phyloP scores from a whole-genome alignment of 192 early-diverging fungal species.

The Podila horticola region DNA sequence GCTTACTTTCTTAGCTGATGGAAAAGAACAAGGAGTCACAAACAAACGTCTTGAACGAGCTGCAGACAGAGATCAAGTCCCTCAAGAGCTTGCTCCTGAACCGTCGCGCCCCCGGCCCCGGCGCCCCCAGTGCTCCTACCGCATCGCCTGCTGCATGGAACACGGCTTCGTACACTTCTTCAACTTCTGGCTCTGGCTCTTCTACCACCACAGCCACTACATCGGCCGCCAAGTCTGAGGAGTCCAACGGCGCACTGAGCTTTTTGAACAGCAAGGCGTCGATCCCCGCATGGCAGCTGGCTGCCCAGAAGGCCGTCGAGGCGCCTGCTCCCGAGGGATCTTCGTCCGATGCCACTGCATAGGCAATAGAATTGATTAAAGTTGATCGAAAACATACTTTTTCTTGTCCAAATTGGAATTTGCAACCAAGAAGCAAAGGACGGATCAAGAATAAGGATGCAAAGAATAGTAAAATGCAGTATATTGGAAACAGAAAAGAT shows the following conservation, averaged over 20 bases:
- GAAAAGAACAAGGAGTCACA: slow-evolving; percentile 81
- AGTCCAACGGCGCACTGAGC: slow-evolving; percentile 20
- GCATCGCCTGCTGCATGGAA: slow-evolving; percentile 48
- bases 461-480: background rate
- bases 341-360: slow-evolving; percentile 14
- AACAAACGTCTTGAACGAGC: slow-evolving; percentile 70
- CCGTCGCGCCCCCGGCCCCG: slow-evolving; percentile 68
- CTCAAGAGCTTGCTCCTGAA: slow-evolving; percentile 91
- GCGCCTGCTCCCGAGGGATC: slow-evolving; percentile 11
- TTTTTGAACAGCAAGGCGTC: slow-evolving; percentile 48
- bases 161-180: slow-evolving; percentile 24
- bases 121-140: background rate
- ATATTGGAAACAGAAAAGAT: background rate
- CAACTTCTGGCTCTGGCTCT: slow-evolving; percentile 14
- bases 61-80: slow-evolving; percentile 95
- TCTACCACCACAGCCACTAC: slow-evolving; percentile 7
- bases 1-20: slow-evolving; percentile 60
- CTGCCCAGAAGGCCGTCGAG: slow-evolving; percentile 39
- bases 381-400: background rate
- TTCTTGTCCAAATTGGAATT: background rate
- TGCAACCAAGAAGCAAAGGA: background rate
- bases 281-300: slow-evolving; percentile 80
- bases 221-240: slow-evolving; percentile 8
- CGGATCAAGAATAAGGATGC: background rate
- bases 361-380: background rate